A percentile compares a stretch with the other conserved stretches of the same genome.
Conservation (phyloP, 768 basidiomycete species). For the Amanita molliuscula region DNA sequence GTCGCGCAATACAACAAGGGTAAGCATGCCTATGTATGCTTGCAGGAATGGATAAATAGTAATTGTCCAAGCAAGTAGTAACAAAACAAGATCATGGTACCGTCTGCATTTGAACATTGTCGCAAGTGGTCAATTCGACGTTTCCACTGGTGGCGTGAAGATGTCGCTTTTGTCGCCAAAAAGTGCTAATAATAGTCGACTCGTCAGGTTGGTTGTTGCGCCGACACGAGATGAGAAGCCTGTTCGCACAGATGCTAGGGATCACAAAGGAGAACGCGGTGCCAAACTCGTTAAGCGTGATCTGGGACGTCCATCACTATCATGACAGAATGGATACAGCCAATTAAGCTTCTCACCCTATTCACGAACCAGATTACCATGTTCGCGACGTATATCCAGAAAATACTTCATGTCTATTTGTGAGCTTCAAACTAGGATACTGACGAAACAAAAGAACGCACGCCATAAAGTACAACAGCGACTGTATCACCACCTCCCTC, state of each 20-base stretch:
- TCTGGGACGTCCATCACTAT: conserved; percentile 10
- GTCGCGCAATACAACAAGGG: not conserved
- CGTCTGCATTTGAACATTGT: not conserved
- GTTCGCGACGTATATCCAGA: conserved; percentile 23
- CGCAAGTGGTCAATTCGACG: not conserved
- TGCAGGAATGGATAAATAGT: not conserved
- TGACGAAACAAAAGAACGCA: conserved; percentile 11
- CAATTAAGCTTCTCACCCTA: conserved; percentile 6
- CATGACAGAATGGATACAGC: not conserved
- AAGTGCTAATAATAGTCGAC: not conserved
- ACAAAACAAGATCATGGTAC: not conserved
- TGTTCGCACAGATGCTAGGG: conserved; percentile 20
- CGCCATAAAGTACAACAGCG: conserved; percentile 22
- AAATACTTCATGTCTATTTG: conserved; percentile 15
- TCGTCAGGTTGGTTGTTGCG: not conserved
- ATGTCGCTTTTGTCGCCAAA: not conserved
- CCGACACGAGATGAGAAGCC: conserved; percentile 20
- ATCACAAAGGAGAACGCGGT: conserved; percentile 20
- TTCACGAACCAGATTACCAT: conserved; percentile 22
- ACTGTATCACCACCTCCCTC: conserved; percentile 19
- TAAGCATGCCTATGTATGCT: not conserved
- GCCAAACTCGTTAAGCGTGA: conserved; percentile 20
- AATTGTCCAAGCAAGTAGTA: not conserved
- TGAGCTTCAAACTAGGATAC: not conserved
- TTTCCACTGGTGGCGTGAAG: not conserved